Base-by-base conservation (phyloP, 164 flowering plant genomes). In the Vitis riparia region DNA sequence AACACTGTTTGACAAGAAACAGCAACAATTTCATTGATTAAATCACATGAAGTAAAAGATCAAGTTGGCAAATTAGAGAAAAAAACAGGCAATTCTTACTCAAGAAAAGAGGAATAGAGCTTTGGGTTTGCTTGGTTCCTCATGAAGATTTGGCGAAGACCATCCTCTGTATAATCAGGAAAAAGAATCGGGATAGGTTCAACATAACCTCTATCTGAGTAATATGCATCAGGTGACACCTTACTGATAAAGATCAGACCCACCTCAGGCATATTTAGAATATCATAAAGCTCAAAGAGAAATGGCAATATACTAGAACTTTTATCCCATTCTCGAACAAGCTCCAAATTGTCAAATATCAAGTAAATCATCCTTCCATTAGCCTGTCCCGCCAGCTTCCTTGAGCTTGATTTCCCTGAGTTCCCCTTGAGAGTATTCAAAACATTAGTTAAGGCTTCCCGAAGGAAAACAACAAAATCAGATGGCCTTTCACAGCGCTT, bases 321-420 rank as follows among this genome's bases (percentile, higher is more conserved):
- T 77, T 89, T 93, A 69, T 93, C 95, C 99, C 99, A 96, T 59
- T 76, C 87, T 65, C 88, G 81, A 66, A 88, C 78, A 75, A 80
- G 88, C 81, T 96, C 98, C 71, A 96, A 58, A 69, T 82, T 80
- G 74, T 92, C 98, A 78, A 96, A 80, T 59, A 96, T 83, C 81
- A 96, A 73, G 76, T 96, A 96, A 59, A 93, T 60, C 97, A 90
- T 92, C 58, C 68, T 83, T 53, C 97, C 97, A 48, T 72, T 67
- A 30, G 63, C 81, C 49, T 50, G 72, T 63, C 75, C 69, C 15
- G 13, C 66, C 51, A 59, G 56, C 63, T 83, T 81, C 74, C 78
- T 77, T 19, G 77, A 73, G 65, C 77, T 69, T 32, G 59, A 64
- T 59, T 78, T 85, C 60, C 67, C 84, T 11, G 66, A 30, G 63